Conservation (phyloP, 1,284 basidiomycete species). For the Fomitiporia mediterranea region DNA sequence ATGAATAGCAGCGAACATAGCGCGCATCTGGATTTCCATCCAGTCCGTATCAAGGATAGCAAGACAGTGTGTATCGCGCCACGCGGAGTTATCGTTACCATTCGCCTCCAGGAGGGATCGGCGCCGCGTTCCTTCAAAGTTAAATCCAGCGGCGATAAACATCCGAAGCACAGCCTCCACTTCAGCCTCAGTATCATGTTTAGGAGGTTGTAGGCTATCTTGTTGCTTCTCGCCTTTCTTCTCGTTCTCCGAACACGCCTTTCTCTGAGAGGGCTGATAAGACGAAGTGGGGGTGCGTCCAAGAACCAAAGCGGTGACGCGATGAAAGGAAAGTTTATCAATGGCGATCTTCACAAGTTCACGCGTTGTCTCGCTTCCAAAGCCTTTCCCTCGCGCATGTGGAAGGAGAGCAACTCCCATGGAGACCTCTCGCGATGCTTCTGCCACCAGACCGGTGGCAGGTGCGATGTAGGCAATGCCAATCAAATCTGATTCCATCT, state of each 20-base stretch:
- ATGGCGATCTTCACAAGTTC: conserved; percentile 23
- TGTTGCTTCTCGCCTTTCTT: neutral
- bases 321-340: conserved; percentile 19
- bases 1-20: too few relatives aligned
- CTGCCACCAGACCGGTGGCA: neutral
- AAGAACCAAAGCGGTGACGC: conserved; percentile 20
- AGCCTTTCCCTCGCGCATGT: conserved; percentile 6
- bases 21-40: neutral
- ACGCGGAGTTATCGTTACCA: conserved; percentile 12
- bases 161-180: conserved; percentile 13
- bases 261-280: neutral
- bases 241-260: neutral
- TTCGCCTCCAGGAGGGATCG: conserved; percentile 13
- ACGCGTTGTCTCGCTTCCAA: conserved; percentile 11
- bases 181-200: neutral
- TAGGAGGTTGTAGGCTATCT: too few relatives aligned
- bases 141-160: conserved; percentile 20
- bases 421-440: conserved; percentile 9
- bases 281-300: conserved; percentile 2
- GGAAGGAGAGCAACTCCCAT: conserved; percentile 14
- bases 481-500: neutral
- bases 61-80: conserved; percentile 19
- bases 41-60: conserved; percentile 24
- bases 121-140: conserved; percentile 20
- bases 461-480: conserved; percentile 9